These are phyloP conservation scores for Yamadazyma phyllophila DNA, from an alignment of 805 yeast genomes.

Conservation along the genomic window DNA sequence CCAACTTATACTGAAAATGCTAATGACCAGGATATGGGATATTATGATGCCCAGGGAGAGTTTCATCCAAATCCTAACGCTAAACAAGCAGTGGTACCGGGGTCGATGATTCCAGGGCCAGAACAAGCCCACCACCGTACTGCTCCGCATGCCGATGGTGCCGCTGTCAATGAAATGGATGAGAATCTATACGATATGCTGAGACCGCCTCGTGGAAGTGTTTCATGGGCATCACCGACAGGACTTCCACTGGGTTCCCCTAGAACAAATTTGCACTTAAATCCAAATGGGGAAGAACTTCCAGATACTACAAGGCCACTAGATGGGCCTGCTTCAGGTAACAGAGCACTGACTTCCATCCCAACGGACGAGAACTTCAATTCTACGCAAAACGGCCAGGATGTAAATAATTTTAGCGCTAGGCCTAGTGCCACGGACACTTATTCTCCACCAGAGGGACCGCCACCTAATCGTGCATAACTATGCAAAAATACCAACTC, in stretches of 20 bases:
- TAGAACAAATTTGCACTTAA: no score
- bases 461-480: slow-evolving; percentile 2
- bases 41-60: slow-evolving; percentile 62
- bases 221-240: background rate
- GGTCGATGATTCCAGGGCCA: slow-evolving; percentile 4
- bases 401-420: background rate
- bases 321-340: no score
- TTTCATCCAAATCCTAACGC: slow-evolving; percentile 35
- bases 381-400: background rate
- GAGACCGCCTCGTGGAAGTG: slow-evolving; percentile 3
- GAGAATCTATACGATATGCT: slow-evolving; percentile 1
- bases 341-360: background rate
- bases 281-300: no score
- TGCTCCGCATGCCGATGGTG: slow-evolving; percentile 10
- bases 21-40: slow-evolving; percentile 74
- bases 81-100: slow-evolving; percentile 6
- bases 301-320: no score
- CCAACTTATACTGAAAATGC: slow-evolving; percentile 69
- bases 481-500: no score
- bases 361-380: background rate
- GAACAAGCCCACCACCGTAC: slow-evolving; percentile 12
- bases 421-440: background rate
- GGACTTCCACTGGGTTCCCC: background rate
- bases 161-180: background rate
- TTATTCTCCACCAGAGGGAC: slow-evolving; percentile 1